Evolutionary conservation across 139 green algal genomes (phyloP), one percentile per base, ranked within the genome.

Genomic region (Pseudopediastrum boryanum): DNA sequence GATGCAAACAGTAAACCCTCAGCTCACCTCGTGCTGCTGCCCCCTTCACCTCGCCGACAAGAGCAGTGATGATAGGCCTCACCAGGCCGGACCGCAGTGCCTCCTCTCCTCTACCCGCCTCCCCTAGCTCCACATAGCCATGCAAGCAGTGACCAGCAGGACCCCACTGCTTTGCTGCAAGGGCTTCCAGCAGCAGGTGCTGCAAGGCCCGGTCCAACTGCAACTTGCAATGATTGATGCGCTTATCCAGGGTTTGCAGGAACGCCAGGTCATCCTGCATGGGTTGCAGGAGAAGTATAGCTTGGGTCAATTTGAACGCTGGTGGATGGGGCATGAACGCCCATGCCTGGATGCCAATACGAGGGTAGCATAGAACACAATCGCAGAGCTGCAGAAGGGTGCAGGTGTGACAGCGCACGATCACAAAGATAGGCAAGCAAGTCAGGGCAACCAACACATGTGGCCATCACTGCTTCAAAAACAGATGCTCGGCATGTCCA

Each of bases 71-170:
- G 4, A 94, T 42, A 2, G 94, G 94, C 6, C 83, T 80, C 27
- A 97, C 87, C 29, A 97, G 48, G 23, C 70, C 61, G 3, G 58
- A 13, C 1, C 89, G 79, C 61, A 98, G 83, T n/a, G 88, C 85
- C 35, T 74, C 81, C 82, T 97, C 90, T 10, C 86, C 92, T 19
- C 54, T 64, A 16, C 39, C 75, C 2, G 83, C 16, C 43, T 91
- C 74, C 6, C 90, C 91, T 10, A 97, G 68, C 68, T 95, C 86
- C 1, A 89, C 80, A 50, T 94, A 98, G 0, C 90, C 93, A 54
- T 92, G 90, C 71, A 98, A 80, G 84, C 87, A 93, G 78, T 96
- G 88, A 35, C 82, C 80, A 46, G 80, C 67, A 10, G 83, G 78
- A 52, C 65, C 23, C 77, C 77, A 83, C 5, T 59, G 6, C 0